Evolutionary conservation across 805 yeast species (phyloP).

Genomic region (Saccharomycopsis oosterbeekiorum): DNA sequence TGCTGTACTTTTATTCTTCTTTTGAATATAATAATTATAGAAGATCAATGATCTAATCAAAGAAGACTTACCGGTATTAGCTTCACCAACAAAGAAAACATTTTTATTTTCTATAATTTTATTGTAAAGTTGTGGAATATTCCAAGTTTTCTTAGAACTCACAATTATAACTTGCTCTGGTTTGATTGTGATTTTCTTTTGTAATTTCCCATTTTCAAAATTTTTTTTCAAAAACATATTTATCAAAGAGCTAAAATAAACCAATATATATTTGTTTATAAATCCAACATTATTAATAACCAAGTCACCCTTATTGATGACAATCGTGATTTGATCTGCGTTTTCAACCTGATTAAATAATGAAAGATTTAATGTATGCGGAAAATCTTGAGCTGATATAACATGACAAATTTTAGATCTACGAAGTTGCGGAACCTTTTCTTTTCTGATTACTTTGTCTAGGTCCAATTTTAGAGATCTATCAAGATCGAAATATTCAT

Average conservation of each 20-base stretch:
- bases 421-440: conserved; percentile 10
- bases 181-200: not conserved
- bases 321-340: conserved; percentile 20
- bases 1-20: not conserved
- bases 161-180: conserved; percentile 31
- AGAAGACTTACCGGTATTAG: conserved; percentile 64
- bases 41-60: conserved; percentile 40
- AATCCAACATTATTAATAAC: conserved; percentile 18
- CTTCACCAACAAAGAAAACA: conserved; percentile 51
- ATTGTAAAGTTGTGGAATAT: conserved; percentile 30
- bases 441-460: not conserved
- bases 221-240: conserved; percentile 3
- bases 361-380: conserved; percentile 35
- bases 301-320: conserved; percentile 32
- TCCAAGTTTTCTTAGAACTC: conserved; percentile 48
- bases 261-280: conserved; percentile 2
- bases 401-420: conserved; percentile 40
- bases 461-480: conserved; percentile 22
- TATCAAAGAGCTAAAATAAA: conserved; percentile 4
- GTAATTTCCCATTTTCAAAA: conserved; percentile 1
- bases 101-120: conserved; percentile 21
- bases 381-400: conserved; percentile 52
- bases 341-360: conserved; percentile 25
- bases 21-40: conserved; percentile 4
- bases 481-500: conserved; percentile 26